A percentile compares a stretch with the other conserved stretches of the same genome.
Evolutionary conservation across 352 stramenopile species (phyloP).

Genomic region (Globisporangium rhizosaccharum): DNA sequence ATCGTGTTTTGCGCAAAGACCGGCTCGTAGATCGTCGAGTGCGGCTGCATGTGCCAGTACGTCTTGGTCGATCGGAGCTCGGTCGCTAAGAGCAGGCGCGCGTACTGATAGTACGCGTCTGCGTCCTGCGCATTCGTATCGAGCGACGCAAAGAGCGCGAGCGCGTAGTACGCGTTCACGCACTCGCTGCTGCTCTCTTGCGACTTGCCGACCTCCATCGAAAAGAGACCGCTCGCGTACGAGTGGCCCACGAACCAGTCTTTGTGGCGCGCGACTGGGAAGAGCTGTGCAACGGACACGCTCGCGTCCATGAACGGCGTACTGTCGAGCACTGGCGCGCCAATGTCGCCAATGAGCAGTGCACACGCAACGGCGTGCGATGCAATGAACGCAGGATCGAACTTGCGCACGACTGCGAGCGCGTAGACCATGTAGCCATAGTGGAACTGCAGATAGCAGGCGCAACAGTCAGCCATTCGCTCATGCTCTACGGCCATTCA

Average conservation of each 20-base stretch:
- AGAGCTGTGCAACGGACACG: slow-evolving; percentile 55
- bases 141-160: slow-evolving; percentile 82
- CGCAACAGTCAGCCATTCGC: background rate
- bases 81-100: slow-evolving; percentile 87
- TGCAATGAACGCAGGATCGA: slow-evolving; percentile 66
- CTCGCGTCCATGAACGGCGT: slow-evolving; percentile 45
- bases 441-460: slow-evolving; percentile 74
- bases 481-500: background rate
- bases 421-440: slow-evolving; percentile 93
- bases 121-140: slow-evolving; percentile 31
- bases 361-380: slow-evolving; percentile 43
- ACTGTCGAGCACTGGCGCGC: slow-evolving; percentile 35
- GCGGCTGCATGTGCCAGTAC: slow-evolving; percentile 94
- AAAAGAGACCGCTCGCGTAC: slow-evolving; percentile 94
- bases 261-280: slow-evolving; percentile 89
- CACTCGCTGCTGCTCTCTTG: slow-evolving; percentile 96
- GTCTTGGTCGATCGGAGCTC: slow-evolving; percentile 91
- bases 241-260: slow-evolving; percentile 96
- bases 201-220: slow-evolving; percentile 92
- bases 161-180: slow-evolving; percentile 95
- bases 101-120: slow-evolving; percentile 79
- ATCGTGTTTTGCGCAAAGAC: slow-evolving; percentile 73
- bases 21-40: slow-evolving; percentile 72
- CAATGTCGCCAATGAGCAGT: slow-evolving; percentile 68
- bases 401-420: slow-evolving; percentile 67